These are phyloP conservation scores for Apiotrichum laibachii DNA, from an alignment of 1,284 basidiomycete genomes.

Conservation along the genomic window DNA sequence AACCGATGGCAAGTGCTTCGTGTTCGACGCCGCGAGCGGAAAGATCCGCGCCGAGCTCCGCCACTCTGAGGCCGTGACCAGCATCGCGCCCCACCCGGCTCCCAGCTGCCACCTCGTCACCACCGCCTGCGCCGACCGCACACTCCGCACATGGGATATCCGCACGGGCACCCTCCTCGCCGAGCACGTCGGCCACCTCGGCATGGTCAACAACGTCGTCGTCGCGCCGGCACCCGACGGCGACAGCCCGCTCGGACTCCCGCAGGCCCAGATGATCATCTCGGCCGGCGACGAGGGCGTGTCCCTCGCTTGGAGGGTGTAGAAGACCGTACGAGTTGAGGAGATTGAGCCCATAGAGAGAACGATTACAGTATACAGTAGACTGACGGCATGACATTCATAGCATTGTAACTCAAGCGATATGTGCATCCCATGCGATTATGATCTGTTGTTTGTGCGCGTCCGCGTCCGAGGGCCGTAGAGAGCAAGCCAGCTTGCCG, in stretches of 20 bases:
- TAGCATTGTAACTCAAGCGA: no score
- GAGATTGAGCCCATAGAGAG: no score
- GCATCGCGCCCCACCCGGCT: slow-evolving; percentile 67
- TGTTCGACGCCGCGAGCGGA: slow-evolving; percentile 89
- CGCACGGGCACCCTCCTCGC: slow-evolving; percentile 74
- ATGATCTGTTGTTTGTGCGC: no score
- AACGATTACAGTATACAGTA: no score
- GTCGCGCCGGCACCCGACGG: slow-evolving; percentile 54
- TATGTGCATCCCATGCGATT: no score
- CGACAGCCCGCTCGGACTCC: slow-evolving; percentile 41
- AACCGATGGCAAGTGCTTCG: slow-evolving; percentile 88
- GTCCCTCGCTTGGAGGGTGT: slow-evolving; percentile 65
- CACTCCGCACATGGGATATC: slow-evolving; percentile 87
- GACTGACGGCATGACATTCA: no score
- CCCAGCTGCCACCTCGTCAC: slow-evolving; percentile 69
- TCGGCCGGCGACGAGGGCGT: slow-evolving; percentile 83
- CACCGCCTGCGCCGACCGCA: slow-evolving; percentile 79
- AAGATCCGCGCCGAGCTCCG: slow-evolving; percentile 66
- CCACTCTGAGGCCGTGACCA: slow-evolving; percentile 74
- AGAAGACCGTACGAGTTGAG: slow-evolving; percentile 4
- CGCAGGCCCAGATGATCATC: slow-evolving; percentile 58
- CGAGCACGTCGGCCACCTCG: slow-evolving; percentile 80
- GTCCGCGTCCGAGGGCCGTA: no score
- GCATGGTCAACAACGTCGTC: slow-evolving; percentile 71
- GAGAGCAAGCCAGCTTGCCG: no score